A percentile compares a stretch with the other conserved stretches of the same genome.
These are phyloP conservation scores for Graphilbum sp. DNA, from an alignment of 2,329 filamentous ascomycete species.

Conservation along the genomic window DNA sequence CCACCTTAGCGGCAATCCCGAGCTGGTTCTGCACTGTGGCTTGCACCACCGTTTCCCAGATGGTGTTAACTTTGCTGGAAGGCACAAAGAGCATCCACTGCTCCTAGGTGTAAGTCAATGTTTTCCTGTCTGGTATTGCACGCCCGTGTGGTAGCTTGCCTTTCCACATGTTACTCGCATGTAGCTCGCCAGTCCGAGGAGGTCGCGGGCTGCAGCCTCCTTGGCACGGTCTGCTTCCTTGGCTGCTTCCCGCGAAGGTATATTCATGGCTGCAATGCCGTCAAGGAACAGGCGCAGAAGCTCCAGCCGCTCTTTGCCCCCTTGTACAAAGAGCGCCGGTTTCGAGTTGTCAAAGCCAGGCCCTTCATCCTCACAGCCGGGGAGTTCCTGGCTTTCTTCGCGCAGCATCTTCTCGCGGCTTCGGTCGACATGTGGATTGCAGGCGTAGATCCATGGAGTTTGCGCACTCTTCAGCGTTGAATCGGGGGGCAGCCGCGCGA, in stretches of 20 bases:
- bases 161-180: conserved; percentile 49
- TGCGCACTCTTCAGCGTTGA: conserved; percentile 31
- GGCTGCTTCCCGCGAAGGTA: conserved; percentile 20
- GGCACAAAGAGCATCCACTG: conserved; percentile 62
- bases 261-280: conserved; percentile 22
- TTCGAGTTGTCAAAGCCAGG: conserved; percentile 29
- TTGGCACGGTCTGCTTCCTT: conserved; percentile 33
- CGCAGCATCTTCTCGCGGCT: conserved; percentile 16
- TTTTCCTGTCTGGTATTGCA: conserved; percentile 13
- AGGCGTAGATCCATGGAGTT: conserved; percentile 57
- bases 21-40: conserved; percentile 54
- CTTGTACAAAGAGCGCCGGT: conserved; percentile 30
- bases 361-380: conserved; percentile 31
- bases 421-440: conserved; percentile 41
- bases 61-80: conserved; percentile 34
- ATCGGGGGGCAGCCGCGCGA: conserved; percentile 50
- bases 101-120: conserved; percentile 4
- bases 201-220: conserved; percentile 30
- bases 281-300: conserved; percentile 31
- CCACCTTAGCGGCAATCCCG: conserved; percentile 58
- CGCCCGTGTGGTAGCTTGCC: conserved; percentile 19
- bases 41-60: conserved; percentile 51
- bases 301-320: conserved; percentile 33
- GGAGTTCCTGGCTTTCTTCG: conserved; percentile 21
- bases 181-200: conserved; percentile 44